Evolutionary conservation across 176 grass and related monocot species (phyloP), one percentile per base, ranked within the genome.

Genomic region (Secale cereale): DNA sequence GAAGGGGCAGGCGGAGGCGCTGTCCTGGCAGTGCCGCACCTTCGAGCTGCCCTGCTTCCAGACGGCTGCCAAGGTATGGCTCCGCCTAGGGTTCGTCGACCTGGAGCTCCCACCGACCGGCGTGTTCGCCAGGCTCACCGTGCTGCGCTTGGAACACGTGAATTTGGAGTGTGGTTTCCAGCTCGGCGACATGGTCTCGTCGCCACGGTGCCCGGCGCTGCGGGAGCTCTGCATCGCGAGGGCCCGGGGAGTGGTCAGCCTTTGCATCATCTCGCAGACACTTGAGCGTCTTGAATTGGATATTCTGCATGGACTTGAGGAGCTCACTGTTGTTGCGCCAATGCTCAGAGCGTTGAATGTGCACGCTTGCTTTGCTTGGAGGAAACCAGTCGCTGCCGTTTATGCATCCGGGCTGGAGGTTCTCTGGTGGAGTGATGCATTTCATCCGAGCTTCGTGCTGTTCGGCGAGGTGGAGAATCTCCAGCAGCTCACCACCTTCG

Each of bases 21-120:
- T 78, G 22, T 78, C 57, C 32, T 78, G 76, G 76, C 22, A 78
- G 57, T 78, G 56, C 78, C 78, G 11, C 28, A 81, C 63, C 40
- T 50, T 52, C 19, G 7, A 81, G 40, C 62, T 81, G 40, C 78
- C 78, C 63, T 68, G 78, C 63, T 81, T 81, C 63, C 20, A 66
- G 41, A 68, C 41, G 41, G 78, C 63, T 19, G 78, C 63, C 62
- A 81, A 66, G 78, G 39, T 67, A 28, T 81, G 78, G 78, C 27
- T 81, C 26, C 40, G 62, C 62, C 78, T 81, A 28, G 78, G 43
- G 62, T 81, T 81, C 41, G 41, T 81, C 63, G 20, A 50, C 63
- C 41, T 81, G 41, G 63, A n/a, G 28, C 78, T 68, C 11, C 78
- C 41, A 15, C 78, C 30, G 1, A 22, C 62, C 4, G 62, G 78